Base-by-base conservation (phyloP, 352 stramenopile genomes). In the Pythium folliculosum region DNA sequence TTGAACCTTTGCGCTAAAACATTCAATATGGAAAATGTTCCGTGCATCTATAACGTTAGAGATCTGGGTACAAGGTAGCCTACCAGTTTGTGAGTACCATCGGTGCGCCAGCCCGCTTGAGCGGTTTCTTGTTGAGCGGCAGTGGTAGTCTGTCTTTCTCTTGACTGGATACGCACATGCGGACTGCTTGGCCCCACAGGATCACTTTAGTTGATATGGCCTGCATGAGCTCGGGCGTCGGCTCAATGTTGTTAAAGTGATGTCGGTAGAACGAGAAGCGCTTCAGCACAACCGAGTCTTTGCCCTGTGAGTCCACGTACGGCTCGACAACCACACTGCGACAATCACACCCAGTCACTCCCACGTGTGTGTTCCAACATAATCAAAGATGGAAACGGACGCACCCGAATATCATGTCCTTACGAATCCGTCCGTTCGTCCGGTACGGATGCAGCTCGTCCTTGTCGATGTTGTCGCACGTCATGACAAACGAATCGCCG, bases 211-310 rank as follows among this genome's bases (percentile, higher is more conserved):
- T 86, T 44, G 81, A 88, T 57, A 89, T 81, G 47, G 78, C 78
- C 53, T 88, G 77, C 60, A 86, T 62, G 30, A 90, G 66, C 40
- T 85, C 77, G 12, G 78, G 71, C 23, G 69, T 78, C 25, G 77
- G 68, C 27, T 62, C 59, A 6, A 77, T 77, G 32, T 56, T 67
- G 17, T 75, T 69, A 62, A 88, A 81, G 52, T 89, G 78, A 49
- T 88, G 78, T 48, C 79, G 80, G 59, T 87, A 80, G 64, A 88
- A 88, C 53, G 79, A 90, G 57, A 90, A 88, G 10, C 79, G 79
- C 49, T 84, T 81, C 72, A 88, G 82, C 35, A 90, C 62, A 32
- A 90, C 78, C 23, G 64, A 69, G 47, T 73, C 27, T 5, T 58
- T 59, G 19, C 80, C 81, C 17, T 64, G 64, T 1, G 62, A 52